phyloP scores from a whole-genome alignment of 352 stramenopile genomes.

The Phytophthora hibernalis region DNA sequence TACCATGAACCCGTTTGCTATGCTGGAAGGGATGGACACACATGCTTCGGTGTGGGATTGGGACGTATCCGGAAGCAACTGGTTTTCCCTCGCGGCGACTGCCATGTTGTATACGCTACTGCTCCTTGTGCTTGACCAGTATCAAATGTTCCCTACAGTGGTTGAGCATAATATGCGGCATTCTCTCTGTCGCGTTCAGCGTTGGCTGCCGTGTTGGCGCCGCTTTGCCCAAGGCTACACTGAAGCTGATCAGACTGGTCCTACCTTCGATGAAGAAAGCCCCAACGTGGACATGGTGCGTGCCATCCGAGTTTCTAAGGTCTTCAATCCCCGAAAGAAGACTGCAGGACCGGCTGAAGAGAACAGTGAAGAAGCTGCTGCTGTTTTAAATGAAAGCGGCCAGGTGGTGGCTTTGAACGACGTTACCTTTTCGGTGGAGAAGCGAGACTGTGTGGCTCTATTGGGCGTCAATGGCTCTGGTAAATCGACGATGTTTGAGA shows the following conservation, averaged over 20 bases:
- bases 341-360: conserved; percentile 7
- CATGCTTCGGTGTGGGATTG: conserved; percentile 57
- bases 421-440: conserved; percentile 86
- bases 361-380: conserved; percentile 23
- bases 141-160: conserved; percentile 79
- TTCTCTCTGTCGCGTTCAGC: conserved; percentile 27
- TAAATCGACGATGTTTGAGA: conserved; percentile 98
- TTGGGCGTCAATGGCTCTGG: conserved; percentile 95
- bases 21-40: conserved; percentile 16
- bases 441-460: conserved; percentile 92
- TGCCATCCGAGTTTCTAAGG: conserved; percentile 58
- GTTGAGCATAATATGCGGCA: conserved; percentile 43
- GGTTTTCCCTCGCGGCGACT: conserved; percentile 50
- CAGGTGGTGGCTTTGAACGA: conserved; percentile 77
- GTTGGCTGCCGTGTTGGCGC: conserved; percentile 22
- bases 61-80: conserved; percentile 51
- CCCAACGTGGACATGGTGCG: conserved; percentile 51
- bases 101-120: conserved; percentile 58
- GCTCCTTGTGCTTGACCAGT: conserved; percentile 63
- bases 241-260: conserved; percentile 32
- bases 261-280: conserved; percentile 37
- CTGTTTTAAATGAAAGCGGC: conserved; percentile 45
- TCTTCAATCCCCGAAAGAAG: conserved; percentile 59
- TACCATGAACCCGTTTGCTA: conserved; percentile 30
- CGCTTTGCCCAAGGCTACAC: conserved; percentile 29